Evolutionary conservation across 768 basidiomycete species (phyloP).

Genomic region (Auriscalpium vulgare): DNA sequence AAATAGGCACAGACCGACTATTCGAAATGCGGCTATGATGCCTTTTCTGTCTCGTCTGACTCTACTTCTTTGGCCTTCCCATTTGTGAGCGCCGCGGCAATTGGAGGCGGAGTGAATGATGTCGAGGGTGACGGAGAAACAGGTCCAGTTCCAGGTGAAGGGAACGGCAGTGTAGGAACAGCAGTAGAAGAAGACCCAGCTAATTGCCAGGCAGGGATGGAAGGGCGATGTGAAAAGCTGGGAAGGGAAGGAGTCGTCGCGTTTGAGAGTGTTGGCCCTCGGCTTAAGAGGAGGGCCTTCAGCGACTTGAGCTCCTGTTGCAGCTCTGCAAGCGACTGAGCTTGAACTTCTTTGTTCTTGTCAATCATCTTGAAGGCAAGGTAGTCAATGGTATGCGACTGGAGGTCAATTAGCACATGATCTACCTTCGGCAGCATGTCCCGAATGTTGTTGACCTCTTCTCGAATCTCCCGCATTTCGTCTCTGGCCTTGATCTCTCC

Average conservation of each 20-base stretch:
- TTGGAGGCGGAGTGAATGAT: conserved; percentile 7
- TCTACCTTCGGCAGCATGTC: conserved; percentile 90
- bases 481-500: conserved; percentile 73
- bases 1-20: neutral
- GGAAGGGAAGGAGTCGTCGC: conserved; percentile 44
- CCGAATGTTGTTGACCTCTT: conserved; percentile 82
- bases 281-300: conserved; percentile 79
- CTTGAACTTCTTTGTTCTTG: conserved; percentile 81
- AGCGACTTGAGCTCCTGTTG: conserved; percentile 93
- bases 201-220: conserved; percentile 91
- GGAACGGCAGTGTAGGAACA: neutral
- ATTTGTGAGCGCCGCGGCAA: conserved; percentile 22
- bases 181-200: conserved; percentile 27
- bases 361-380: conserved; percentile 72
- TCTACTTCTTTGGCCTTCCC: conserved; percentile 54
- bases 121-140: conserved; percentile 13
- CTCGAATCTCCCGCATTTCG: conserved; percentile 86
- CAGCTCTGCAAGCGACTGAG: conserved; percentile 74
- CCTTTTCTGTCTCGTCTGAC: neutral
- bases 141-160: conserved; percentile 1
- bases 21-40: neutral
- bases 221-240: conserved; percentile 48
- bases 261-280: conserved; percentile 45
- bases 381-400: neutral
- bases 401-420: conserved; percentile 5